Base-by-base conservation (phyloP, 371 early-diverging fungal species). In the Mortierella sp. region DNA sequence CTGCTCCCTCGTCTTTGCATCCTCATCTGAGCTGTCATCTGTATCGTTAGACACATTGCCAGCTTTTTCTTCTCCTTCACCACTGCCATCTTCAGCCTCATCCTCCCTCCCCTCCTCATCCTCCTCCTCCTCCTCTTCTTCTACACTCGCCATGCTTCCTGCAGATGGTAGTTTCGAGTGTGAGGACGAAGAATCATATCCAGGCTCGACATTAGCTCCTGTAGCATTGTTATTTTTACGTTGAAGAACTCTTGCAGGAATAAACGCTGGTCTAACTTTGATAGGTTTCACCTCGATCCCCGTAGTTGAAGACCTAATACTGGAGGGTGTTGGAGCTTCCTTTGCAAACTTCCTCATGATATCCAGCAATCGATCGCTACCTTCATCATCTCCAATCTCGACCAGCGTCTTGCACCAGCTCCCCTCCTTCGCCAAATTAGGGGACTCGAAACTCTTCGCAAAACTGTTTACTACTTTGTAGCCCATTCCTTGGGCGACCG, bases 401-500 rank as follows among this genome's bases (percentile, higher is more conserved):
- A 79, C 56, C 13, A 79, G 57, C 10, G 80, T 74, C 61, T 74
- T 69, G 63, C 74, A 79, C 80, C 80, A 79, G 35, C 66, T 70
- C 22, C 66, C 69, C 56, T 79, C 80, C 58, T 79, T 79, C 32
- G 47, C 47, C 22, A 79, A 60, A 29, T 67, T 67, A 12, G 85
- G 85, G 28, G 66, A 64, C 59, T 74, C 77, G 40, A 85, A 70
- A 23, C 70, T 13, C 22, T 70, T 74, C 9, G 72, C 79, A 75
- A 86, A 86, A 19, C 66, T 63, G 32, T 35, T 68, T 26, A 87
- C 82, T 12, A 83, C 84, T 42, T 63, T 72, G 28, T 47, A 57
- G 12, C 79, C 86, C 51, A 64, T 56, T 2, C 73, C 74, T 19
- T 79, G 69, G 5, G 64, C 37, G 3, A 88, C 70, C 1, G 88